phyloP scores from a whole-genome alignment of 2,329 filamentous ascomycete species.

The Dactylellina haptotyla region DNA sequence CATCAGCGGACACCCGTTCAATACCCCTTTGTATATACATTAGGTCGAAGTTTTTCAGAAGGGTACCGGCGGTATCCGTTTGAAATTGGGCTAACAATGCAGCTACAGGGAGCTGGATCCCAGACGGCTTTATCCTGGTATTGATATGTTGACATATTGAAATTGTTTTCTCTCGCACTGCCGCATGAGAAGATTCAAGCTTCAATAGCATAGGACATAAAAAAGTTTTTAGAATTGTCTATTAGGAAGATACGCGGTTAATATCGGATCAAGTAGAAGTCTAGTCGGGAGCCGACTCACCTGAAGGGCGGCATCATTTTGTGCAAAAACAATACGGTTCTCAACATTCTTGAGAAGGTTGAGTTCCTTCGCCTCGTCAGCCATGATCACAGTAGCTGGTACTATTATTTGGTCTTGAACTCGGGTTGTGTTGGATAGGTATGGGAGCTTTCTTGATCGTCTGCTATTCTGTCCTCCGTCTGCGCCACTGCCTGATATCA shows the following conservation, averaged over 20 bases:
- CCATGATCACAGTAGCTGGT: conserved; percentile 20
- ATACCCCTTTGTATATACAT: conserved; percentile 88
- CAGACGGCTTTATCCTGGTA: conserved; percentile 63
- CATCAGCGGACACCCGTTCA: conserved; percentile 67
- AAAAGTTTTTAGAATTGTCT: conserved; percentile 79
- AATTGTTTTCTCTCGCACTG: conserved; percentile 81
- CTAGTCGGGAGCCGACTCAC: conserved; percentile 13
- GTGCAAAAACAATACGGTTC: conserved; percentile 81
- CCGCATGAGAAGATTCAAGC: conserved; percentile 79
- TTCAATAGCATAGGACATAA: conserved; percentile 86
- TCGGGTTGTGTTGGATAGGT: conserved; percentile 5
- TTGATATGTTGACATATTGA: conserved; percentile 78
- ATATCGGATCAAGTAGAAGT: neutral
- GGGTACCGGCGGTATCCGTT: conserved; percentile 69
- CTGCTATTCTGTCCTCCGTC: neutral
- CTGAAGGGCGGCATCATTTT: conserved; percentile 81
- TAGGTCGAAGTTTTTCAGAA: conserved; percentile 88
- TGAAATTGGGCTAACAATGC: conserved; percentile 90
- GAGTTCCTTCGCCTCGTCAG: conserved; percentile 75
- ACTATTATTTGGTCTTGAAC: conserved; percentile 6
- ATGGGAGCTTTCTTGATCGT: neutral
- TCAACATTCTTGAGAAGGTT: conserved; percentile 86
- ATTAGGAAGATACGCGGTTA: neutral
- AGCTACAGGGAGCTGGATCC: conserved; percentile 74
- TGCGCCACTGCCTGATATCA: conserved; percentile 25